Percentiles rank a stretch among this genome's conserved stretches.
Conservation (phyloP, 306 rosid genomes). For the Hippophae tibetana region DNA sequence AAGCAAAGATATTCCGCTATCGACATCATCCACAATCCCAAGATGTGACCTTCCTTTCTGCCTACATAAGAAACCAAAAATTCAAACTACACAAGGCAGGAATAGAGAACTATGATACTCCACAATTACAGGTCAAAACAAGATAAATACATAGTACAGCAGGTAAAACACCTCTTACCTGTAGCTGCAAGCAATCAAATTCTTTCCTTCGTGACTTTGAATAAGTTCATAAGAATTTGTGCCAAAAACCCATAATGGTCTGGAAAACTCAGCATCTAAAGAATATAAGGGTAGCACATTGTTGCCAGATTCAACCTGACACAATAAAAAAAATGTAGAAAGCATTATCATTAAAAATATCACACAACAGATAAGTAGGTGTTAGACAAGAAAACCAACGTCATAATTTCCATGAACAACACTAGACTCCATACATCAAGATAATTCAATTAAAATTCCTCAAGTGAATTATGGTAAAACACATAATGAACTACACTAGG, state of each 20-base stretch:
- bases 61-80: constrained; percentile 40
- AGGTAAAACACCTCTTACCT: constrained; percentile 36
- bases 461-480: neutral
- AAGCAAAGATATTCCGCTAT: constrained; percentile 45
- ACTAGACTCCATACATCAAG: neutral
- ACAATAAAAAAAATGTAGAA: constrained; percentile 12
- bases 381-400: neutral
- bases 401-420: neutral
- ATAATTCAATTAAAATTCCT: neutral
- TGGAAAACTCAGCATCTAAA: constrained; percentile 76
- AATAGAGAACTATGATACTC: neutral
- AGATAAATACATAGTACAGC: constrained; percentile 1
- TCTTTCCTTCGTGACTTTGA: constrained; percentile 28
- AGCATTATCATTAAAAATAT: constrained; percentile 3
- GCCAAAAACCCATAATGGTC: constrained; percentile 78
- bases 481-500: neutral
- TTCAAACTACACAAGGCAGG: neutral
- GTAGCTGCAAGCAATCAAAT: constrained; percentile 70
- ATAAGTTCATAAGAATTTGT: constrained; percentile 67
- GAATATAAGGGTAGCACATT: constrained; percentile 58
- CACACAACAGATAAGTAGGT: neutral
- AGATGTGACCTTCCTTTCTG: constrained; percentile 72
- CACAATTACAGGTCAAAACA: constrained; percentile 1
- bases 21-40: constrained; percentile 60
- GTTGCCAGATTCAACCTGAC: constrained; percentile 68